Evolutionary conservation across 2,329 filamentous ascomycete species (phyloP), one percentile per base, ranked within the genome.

Genomic region (Aotearoamyces nothofagi): DNA sequence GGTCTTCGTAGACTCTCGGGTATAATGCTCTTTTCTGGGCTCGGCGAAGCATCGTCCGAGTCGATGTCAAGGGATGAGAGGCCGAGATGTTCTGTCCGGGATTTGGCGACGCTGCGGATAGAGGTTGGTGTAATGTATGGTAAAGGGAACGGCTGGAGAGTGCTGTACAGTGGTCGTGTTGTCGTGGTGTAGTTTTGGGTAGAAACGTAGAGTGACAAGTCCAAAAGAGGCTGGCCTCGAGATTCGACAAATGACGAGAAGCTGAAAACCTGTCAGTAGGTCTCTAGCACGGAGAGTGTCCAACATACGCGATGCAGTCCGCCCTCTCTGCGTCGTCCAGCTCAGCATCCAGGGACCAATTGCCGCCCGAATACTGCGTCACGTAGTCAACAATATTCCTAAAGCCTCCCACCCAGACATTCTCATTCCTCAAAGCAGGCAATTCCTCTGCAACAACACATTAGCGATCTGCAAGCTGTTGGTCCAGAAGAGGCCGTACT

Each of bases 131-230:
- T 62, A 23, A 79, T 78, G 69, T 90, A 98, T 43, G 86, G 86
- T 37, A 84, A 65, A 11, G 90, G 84, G 62, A 90, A 92, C 22
- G 78, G 70, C 22, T 96, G 69, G 32, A 94, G 67, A 5, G 61
- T 58, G 39, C 76, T 82, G 56, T 84, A 93, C 20, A 82, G 77
- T 3, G 83, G 80, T 10, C 83, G 73, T 4, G 84, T 93, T 27
- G 66, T 58, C 24, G 65, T 60, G 31, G 73, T 63, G 67, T 90
- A 98, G 58, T 96, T 94, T 38, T 83, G 72, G 33, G 78, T 81
- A 17, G 84, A 90, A 38, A 90, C 78, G 52, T 92, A 96, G 42
- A 96, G 75, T 29, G 76, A 86, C 33, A 94, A 72, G 43, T 92
- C 80, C 43, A 94, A 52, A 35, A 96, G 68, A 17, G 78, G 71